Conservation (phyloP, 805 yeast species). For the Kluyveromyces aestuarii region DNA sequence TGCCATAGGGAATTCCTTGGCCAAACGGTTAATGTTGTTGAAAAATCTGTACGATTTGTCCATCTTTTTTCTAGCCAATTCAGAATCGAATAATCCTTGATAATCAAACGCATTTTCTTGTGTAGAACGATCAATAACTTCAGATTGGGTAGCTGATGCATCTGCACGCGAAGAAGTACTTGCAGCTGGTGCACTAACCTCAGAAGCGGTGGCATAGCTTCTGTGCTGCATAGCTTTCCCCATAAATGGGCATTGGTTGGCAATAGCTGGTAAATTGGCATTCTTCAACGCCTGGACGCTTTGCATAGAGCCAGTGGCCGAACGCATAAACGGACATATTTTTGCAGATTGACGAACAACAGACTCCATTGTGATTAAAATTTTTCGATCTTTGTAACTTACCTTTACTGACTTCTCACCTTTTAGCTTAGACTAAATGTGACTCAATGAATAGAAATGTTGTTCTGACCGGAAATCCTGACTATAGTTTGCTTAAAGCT, state of each 20-base stretch:
- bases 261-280: constrained; percentile 41
- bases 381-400: too few relatives aligned
- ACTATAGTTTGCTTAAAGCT: too few relatives aligned
- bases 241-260: constrained; percentile 84
- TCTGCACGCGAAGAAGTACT: constrained; percentile 7
- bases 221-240: constrained; percentile 55
- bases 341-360: constrained; percentile 65
- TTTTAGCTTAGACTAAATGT: neutral
- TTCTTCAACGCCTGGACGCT: constrained; percentile 21
- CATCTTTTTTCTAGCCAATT: constrained; percentile 61
- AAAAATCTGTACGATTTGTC: constrained; percentile 94
- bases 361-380: constrained; percentile 53
- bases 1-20: constrained; percentile 87
- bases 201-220: constrained; percentile 28
- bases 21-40: constrained; percentile 94
- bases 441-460: neutral
- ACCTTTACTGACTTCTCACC: neutral
- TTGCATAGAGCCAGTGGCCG: constrained; percentile 14
- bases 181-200: constrained; percentile 24
- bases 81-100: constrained; percentile 55
- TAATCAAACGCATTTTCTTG: constrained; percentile 58
- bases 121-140: constrained; percentile 31
- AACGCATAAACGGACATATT: constrained; percentile 76
- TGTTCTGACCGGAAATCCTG: too few relatives aligned
- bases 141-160: constrained; percentile 26